A percentile compares a stretch with the other conserved stretches of the same genome.
Evolutionary conservation across 2,329 filamentous ascomycete genomes (phyloP).

Genomic region (Cladosporium sp.): DNA sequence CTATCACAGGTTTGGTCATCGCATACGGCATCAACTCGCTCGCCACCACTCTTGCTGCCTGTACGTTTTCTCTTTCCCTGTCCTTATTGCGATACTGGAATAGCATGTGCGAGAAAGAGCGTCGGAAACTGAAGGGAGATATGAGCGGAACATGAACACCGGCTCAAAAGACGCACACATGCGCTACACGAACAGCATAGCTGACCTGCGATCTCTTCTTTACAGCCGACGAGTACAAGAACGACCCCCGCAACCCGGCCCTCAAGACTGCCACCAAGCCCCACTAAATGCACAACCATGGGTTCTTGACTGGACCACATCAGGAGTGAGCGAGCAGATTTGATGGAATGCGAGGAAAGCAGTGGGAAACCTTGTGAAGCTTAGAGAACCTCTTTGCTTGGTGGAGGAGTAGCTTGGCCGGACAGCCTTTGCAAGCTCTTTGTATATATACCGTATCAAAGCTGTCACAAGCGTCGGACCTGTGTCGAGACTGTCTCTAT

Average conservation of each 20-base stretch:
- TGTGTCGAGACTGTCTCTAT: neutral
- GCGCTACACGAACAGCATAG: neutral
- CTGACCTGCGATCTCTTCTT: neutral
- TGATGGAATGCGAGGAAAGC: neutral
- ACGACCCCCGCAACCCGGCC: conserved; percentile 87
- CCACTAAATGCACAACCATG: conserved; percentile 29
- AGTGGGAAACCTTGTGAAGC: neutral
- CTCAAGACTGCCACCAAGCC: conserved; percentile 38
- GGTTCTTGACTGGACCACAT: conserved; percentile 6
- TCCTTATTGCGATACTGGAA: neutral
- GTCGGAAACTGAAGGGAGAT: neutral
- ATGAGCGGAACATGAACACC: neutral
- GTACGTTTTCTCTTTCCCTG: conserved; percentile 59
- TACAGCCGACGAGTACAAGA: conserved; percentile 90
- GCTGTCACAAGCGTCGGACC: conserved; percentile 23
- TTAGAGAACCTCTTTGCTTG: neutral
- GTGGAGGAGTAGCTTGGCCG: conserved; percentile 15
- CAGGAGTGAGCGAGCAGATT: neutral
- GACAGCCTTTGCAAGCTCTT: conserved; percentile 18
- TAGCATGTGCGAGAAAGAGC: neutral
- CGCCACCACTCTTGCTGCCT: conserved; percentile 73
- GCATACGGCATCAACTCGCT: conserved; percentile 88
- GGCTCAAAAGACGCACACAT: neutral
- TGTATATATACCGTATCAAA: conserved; percentile 24
- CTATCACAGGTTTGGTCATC: conserved; percentile 71